Evolutionary conservation across 768 basidiomycete genomes (phyloP).

Genomic region (Russula sp.): DNA sequence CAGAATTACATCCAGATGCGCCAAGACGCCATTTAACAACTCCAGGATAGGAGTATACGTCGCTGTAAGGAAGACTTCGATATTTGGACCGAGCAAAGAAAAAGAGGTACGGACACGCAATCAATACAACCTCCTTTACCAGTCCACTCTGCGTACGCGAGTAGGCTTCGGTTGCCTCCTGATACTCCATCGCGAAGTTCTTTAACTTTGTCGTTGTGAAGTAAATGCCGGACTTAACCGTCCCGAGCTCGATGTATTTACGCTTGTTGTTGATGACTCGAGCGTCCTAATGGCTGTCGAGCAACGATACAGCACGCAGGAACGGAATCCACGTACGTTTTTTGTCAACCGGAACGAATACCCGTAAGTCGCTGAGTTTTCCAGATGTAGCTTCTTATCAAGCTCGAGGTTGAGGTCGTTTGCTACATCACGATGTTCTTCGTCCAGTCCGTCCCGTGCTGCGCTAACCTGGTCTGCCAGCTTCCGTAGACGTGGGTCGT

Average conservation of each 20-base stretch:
- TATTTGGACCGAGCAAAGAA: not conserved
- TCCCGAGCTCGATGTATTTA: constrained; percentile 77
- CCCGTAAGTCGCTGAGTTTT: constrained; percentile 83
- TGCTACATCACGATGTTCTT: constrained; percentile 67
- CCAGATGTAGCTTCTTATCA: constrained; percentile 93
- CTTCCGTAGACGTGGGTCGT: constrained; percentile 67
- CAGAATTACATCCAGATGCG: constrained; percentile 85
- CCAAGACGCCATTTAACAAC: constrained; percentile 72
- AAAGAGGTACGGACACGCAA: constrained; percentile 57
- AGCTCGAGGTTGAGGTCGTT: constrained; percentile 72
- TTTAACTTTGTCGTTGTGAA: constrained; percentile 81
- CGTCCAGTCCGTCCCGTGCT: constrained; percentile 74
- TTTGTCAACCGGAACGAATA: constrained; percentile 93
- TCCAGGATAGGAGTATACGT: constrained; percentile 91
- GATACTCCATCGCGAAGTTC: constrained; percentile 62
- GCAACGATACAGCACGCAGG: not conserved
- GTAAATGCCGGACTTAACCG: constrained; percentile 79
- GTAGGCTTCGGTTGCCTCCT: constrained; percentile 63
- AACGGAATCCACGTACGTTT: constrained; percentile 47
- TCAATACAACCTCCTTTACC: constrained; percentile 88
- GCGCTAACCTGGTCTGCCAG: constrained; percentile 62
- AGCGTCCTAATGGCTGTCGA: constrained; percentile 57
- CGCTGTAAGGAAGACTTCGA: constrained; percentile 40
- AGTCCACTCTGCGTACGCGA: constrained; percentile 68
- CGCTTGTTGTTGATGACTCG: constrained; percentile 57